These are phyloP conservation scores for Trematosphaeria pertusa DNA, from an alignment of 2,329 filamentous ascomycete genomes.

Conservation along the genomic window DNA sequence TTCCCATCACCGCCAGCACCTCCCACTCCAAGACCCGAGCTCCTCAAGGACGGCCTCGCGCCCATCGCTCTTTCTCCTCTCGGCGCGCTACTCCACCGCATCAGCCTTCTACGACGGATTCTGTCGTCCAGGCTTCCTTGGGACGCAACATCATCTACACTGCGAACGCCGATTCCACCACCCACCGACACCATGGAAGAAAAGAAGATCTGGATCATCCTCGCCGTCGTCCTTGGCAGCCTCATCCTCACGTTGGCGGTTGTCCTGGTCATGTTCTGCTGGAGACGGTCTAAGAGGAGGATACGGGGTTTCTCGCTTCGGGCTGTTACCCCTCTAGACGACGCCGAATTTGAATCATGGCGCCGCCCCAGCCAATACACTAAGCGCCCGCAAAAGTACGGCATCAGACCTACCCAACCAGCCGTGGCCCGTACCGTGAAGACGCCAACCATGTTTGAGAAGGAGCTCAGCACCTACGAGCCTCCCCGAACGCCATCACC, in stretches of 20 bases:
- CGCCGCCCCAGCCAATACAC: slow-evolving; percentile 47
- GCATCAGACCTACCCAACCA: slow-evolving; percentile 36
- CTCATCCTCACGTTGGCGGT: slow-evolving; percentile 37
- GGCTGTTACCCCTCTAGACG: slow-evolving; percentile 48
- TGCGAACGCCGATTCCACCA: slow-evolving; percentile 4
- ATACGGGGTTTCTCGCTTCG: slow-evolving; percentile 45
- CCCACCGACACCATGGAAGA: slow-evolving; percentile 32
- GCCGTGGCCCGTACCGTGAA: slow-evolving; percentile 33
- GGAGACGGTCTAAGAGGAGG: slow-evolving; percentile 42
- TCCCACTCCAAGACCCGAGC: slow-evolving; percentile 10
- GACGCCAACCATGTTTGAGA: slow-evolving; percentile 43
- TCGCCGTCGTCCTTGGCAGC: slow-evolving; percentile 42
- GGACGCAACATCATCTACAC: too few relatives aligned
- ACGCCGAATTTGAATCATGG: slow-evolving; percentile 51
- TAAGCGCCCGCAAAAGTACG: slow-evolving; percentile 44
- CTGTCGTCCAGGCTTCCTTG: slow-evolving; percentile 4
- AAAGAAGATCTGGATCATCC: slow-evolving; percentile 46
- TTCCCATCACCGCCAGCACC: slow-evolving; percentile 16
- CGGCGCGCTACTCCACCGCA: neutral
- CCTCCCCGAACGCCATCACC: slow-evolving; percentile 38
- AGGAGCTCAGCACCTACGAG: slow-evolving; percentile 39
- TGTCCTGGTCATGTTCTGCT: slow-evolving; percentile 40
- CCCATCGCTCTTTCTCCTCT: slow-evolving; percentile 12
- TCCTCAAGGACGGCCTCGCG: neutral
- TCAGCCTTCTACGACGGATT: neutral